Evolutionary conservation across 441 rosid genomes (phyloP).

Genomic region (Gossypium schwendimanii): DNA sequence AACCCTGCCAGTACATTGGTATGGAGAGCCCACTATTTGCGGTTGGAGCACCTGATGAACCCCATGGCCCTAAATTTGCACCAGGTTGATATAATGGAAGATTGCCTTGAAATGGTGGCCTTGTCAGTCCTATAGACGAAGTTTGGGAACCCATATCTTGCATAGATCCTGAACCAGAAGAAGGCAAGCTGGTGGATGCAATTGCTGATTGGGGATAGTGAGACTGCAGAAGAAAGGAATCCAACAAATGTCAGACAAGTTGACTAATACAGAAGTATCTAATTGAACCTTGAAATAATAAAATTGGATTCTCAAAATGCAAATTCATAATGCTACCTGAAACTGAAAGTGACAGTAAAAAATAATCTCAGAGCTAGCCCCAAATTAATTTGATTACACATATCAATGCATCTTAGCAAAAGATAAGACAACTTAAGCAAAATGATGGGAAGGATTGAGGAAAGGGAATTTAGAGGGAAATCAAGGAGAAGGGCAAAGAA

Average conservation of each 20-base stretch:
- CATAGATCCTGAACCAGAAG: slow-evolving; percentile 20
- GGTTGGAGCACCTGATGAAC: slow-evolving; percentile 20
- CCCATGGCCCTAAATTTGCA: slow-evolving; percentile 23
- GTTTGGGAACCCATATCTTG: slow-evolving; percentile 15
- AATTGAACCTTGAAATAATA: slow-evolving; percentile 1
- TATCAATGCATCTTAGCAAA: background rate
- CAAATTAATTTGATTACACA: background rate
- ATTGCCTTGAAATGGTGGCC: slow-evolving; percentile 21
- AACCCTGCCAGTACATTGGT: slow-evolving; percentile 42
- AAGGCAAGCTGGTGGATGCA: slow-evolving; percentile 22
- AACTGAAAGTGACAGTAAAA: background rate
- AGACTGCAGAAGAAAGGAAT: slow-evolving; percentile 22
- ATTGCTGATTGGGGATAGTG: slow-evolving; percentile 25
- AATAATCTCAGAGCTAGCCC: background rate
- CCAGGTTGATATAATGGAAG: slow-evolving; percentile 26
- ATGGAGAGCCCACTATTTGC: slow-evolving; percentile 29
- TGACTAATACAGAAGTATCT: background rate
- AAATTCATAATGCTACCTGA: background rate
- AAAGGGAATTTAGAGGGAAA: background rate
- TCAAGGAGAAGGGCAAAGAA: background rate
- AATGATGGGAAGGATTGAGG: background rate
- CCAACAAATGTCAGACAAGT: background rate
- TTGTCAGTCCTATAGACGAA: slow-evolving; percentile 15
- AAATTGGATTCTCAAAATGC: background rate
- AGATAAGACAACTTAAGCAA: background rate